These are phyloP conservation scores for Zasmidium cellare DNA, from an alignment of 2,329 filamentous ascomycete genomes.

Conservation along the genomic window DNA sequence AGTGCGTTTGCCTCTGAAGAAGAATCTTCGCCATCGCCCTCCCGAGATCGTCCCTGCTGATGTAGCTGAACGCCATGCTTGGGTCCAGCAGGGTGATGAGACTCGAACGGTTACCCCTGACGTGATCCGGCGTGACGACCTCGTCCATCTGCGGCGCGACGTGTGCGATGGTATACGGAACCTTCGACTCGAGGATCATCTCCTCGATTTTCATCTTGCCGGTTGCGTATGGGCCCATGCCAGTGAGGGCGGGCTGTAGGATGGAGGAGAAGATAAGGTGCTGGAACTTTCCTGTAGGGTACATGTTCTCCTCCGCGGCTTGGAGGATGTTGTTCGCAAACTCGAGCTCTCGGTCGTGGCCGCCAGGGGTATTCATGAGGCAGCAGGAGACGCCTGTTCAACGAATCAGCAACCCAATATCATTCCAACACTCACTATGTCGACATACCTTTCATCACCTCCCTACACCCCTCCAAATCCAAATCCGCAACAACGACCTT, in stretches of 20 bases:
- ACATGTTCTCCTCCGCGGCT: neutral
- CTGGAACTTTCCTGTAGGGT: neutral
- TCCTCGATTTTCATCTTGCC: neutral
- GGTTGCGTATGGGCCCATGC: neutral
- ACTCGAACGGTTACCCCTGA: neutral
- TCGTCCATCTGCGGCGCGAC: neutral
- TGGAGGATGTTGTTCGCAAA: neutral
- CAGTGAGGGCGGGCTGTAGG: neutral
- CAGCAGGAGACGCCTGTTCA: neutral
- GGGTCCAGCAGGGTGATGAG: neutral
- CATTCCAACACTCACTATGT: neutral
- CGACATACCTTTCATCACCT: neutral
- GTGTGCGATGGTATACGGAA: neutral
- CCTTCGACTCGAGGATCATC: neutral
- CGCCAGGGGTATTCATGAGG: neutral
- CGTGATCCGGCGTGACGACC: neutral
- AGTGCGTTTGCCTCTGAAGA: neutral
- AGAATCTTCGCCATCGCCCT: neutral
- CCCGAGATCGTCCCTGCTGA: neutral
- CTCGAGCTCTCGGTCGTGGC: neutral
- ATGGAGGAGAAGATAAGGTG: neutral
- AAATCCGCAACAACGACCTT: neutral
- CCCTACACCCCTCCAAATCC: neutral
- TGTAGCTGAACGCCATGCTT: neutral
- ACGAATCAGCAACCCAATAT: neutral